Conservation (phyloP, 2,329 filamentous ascomycete species). For the Colletotrichum lindemuthianum region DNA sequence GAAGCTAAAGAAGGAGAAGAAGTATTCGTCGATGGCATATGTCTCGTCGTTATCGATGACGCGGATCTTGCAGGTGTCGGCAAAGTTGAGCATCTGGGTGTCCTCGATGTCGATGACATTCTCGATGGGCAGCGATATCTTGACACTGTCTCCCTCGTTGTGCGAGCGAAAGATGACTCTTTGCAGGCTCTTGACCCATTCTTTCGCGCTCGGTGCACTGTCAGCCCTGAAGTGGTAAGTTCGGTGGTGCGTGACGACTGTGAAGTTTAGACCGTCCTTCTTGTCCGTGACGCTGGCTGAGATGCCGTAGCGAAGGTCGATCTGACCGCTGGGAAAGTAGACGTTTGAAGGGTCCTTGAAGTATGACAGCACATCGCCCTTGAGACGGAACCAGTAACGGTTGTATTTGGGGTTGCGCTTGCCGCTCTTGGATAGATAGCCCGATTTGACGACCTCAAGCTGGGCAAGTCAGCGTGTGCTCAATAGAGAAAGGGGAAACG, state of each 20-base stretch:
- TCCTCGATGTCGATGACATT: constrained; percentile 95
- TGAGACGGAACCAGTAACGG: constrained; percentile 92
- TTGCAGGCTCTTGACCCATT: constrained; percentile 95
- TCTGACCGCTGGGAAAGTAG: constrained; percentile 91
- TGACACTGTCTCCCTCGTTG: constrained; percentile 96
- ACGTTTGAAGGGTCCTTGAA: constrained; percentile 84
- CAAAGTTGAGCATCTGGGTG: constrained; percentile 88
- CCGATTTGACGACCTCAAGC: constrained; percentile 83
- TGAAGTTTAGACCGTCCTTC: constrained; percentile 81
- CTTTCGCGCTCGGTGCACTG: constrained; percentile 85
- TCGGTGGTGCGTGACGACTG: constrained; percentile 82
- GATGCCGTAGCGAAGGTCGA: constrained; percentile 91
- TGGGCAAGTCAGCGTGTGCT: constrained; percentile 43
- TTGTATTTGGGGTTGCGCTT: constrained; percentile 88
- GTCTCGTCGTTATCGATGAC: constrained; percentile 95
- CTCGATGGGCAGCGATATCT: constrained; percentile 88
- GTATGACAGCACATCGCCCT: constrained; percentile 92
- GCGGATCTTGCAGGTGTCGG: constrained; percentile 91
- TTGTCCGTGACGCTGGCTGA: constrained; percentile 83
- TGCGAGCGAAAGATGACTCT: constrained; percentile 95
- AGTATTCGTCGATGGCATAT: constrained; percentile 97
- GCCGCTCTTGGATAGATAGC: constrained; percentile 88
- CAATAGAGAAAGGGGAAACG: constrained; percentile 18
- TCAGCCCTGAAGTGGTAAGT: constrained; percentile 92
- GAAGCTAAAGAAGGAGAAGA: constrained; percentile 93